phyloP scores from a whole-genome alignment of 2,329 filamentous ascomycete genomes.

The Curvularia sp. region DNA sequence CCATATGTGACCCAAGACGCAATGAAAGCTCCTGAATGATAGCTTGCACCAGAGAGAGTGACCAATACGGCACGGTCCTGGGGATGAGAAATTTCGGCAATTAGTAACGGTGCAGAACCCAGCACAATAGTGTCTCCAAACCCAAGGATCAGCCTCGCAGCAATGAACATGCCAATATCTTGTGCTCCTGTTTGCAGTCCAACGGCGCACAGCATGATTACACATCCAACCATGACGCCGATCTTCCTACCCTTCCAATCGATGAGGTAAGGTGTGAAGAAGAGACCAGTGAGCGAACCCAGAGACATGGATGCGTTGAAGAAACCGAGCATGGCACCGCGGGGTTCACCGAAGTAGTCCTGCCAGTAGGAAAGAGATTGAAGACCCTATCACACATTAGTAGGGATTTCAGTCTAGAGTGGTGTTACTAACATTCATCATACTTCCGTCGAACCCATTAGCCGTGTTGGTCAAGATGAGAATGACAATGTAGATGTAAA shows the following conservation, averaged over 20 bases:
- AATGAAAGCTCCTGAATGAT: constrained; percentile 52
- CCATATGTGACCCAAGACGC: constrained; percentile 35
- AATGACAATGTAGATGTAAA: constrained; percentile 24
- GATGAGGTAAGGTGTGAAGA: constrained; percentile 32
- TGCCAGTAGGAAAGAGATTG: constrained; percentile 33
- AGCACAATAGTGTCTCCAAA: constrained; percentile 39
- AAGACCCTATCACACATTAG: constrained; percentile 35
- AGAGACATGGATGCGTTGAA: constrained; percentile 31
- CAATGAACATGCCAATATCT: constrained; percentile 41
- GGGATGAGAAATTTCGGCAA: constrained; percentile 56
- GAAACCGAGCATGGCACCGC: constrained; percentile 39
- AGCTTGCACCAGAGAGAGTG: constrained; percentile 41
- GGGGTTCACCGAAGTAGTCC: constrained; percentile 33
- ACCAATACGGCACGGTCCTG: constrained; percentile 38
- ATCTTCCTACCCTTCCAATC: constrained; percentile 36
- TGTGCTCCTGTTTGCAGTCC: constrained; percentile 34
- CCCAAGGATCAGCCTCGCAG: constrained; percentile 37
- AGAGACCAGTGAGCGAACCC: constrained; percentile 26
- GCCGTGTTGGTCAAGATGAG: constrained; percentile 26
- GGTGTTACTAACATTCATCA: constrained; percentile 30
- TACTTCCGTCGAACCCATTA: constrained; percentile 60
- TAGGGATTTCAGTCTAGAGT: not conserved
- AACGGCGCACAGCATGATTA: constrained; percentile 39
- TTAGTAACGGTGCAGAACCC: constrained; percentile 41
- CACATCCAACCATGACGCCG: constrained; percentile 38